Base-by-base conservation (phyloP, 768 basidiomycete genomes). In the Boletus tylopilopsis region DNA sequence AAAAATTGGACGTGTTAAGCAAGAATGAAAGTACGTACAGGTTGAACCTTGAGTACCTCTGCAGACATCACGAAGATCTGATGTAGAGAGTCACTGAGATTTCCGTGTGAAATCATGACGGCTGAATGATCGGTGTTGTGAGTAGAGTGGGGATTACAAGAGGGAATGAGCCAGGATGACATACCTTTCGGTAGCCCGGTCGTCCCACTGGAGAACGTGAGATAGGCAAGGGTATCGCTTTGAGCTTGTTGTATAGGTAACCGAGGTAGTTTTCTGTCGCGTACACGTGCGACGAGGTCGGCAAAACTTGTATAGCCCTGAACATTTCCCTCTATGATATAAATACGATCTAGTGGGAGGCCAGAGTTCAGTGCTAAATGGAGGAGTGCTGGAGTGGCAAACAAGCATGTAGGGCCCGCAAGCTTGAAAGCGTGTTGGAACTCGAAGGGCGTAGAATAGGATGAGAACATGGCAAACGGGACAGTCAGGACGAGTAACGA, bases 181-280 rank as follows among this genome's bases (percentile, higher is more conserved):
- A 7, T 22, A 81, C 86, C 85, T 77, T 90, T 90, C 0, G 87
- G 85, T 4, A 82, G 68, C 0, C 88, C 87, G 51, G 77, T 88
- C 0, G 88, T 90, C 21, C 87, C 87, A 57, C 87, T 89, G 0
- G 87, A 90, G 60, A 87, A 87, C 0, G 84, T 70, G 4, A 90
- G 69, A 61, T 89, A 87, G 1, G 84, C 87, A 2, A 87, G 66
- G 0, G 82, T 85, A 50, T 82, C 69, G 25, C 68, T 71, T 16
- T 55, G 67, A 0, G 78, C 84, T 0, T 73, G 69, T 35, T 71
- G 73, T 27, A 80, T 64, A 1, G 70, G 68, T 1, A 78, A 58
- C 2, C 71, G 61, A 8, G 78, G 72, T 1, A 77, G 56, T 0
- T 68, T 66, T 19, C 68, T 71, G 11, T 50, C 54, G 35, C 65